Percentiles rank a stretch among this genome's conserved stretches.
phyloP scores from a whole-genome alignment of 2,329 filamentous ascomycete species.

The Aspergillus floridensis region DNA sequence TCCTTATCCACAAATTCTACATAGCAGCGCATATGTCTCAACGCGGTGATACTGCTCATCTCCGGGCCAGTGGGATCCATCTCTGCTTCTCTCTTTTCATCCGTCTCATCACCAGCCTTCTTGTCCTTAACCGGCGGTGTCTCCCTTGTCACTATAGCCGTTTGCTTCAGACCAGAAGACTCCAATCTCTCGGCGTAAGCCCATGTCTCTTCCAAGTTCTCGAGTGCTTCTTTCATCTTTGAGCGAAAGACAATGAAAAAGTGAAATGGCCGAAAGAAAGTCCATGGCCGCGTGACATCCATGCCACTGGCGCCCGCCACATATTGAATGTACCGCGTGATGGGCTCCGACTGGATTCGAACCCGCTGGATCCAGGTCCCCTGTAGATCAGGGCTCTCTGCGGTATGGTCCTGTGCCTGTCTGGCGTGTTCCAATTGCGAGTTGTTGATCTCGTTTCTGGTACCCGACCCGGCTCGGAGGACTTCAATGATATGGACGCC shows the following conservation, averaged over 20 bases:
- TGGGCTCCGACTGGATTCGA: neutral
- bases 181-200: constrained; percentile 2
- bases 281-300: neutral
- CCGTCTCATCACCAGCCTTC: neutral
- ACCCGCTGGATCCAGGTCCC: neutral
- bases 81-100: neutral
- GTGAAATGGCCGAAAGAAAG: neutral
- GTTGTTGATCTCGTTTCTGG: neutral
- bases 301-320: neutral
- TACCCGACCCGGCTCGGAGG: neutral
- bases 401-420: neutral
- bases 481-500: neutral
- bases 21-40: constrained; percentile 18
- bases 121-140: neutral
- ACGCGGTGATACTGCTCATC: neutral
- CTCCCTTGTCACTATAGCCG: neutral
- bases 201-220: constrained; percentile 4
- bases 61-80: neutral
- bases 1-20: constrained; percentile 20
- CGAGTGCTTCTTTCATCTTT: neutral
- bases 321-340: neutral
- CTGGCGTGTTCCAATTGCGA: neutral
- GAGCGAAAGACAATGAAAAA: neutral
- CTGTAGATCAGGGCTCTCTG: neutral
- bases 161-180: neutral